A percentile compares a stretch with the other conserved stretches of the same genome.
Conservation (phyloP, 164 flowering plant species). For the Magnolia changhungtana region DNA sequence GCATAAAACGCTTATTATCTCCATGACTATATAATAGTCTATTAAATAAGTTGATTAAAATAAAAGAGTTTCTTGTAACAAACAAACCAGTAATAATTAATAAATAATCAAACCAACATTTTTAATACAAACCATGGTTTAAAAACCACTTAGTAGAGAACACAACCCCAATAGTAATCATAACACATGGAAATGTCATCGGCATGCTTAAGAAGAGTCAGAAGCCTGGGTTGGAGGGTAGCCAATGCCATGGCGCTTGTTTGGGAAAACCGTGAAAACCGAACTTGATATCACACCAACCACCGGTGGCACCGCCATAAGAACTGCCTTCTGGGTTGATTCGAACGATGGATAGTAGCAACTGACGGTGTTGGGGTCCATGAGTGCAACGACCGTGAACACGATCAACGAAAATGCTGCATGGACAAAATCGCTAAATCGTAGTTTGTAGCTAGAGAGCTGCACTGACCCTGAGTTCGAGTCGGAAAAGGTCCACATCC, state of each 20-base stretch:
- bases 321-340: constrained; percentile 37
- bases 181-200: neutral
- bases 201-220: neutral
- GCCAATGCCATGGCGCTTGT: constrained; percentile 80
- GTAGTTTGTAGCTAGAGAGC: constrained; percentile 42
- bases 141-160: neutral
- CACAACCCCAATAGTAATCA: neutral
- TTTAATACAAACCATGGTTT: neutral
- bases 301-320: constrained; percentile 66
- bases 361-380: constrained; percentile 54
- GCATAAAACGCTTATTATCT: too few species aligned
- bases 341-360: constrained; percentile 66
- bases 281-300: constrained; percentile 45
- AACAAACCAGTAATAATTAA: too few species aligned
- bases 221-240: constrained; percentile 34
- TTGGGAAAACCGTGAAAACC: constrained; percentile 62
- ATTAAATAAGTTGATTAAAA: too few species aligned
- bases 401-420: constrained; percentile 51
- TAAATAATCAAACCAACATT: neutral
- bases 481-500: constrained; percentile 50
- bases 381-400: constrained; percentile 47
- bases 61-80: too few species aligned
- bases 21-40: too few species aligned
- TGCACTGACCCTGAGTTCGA: constrained; percentile 17
- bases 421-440: constrained; percentile 71